These are phyloP conservation scores for Neonectria magnoliae DNA, from an alignment of 2,329 filamentous ascomycete genomes.

Conservation along the genomic window DNA sequence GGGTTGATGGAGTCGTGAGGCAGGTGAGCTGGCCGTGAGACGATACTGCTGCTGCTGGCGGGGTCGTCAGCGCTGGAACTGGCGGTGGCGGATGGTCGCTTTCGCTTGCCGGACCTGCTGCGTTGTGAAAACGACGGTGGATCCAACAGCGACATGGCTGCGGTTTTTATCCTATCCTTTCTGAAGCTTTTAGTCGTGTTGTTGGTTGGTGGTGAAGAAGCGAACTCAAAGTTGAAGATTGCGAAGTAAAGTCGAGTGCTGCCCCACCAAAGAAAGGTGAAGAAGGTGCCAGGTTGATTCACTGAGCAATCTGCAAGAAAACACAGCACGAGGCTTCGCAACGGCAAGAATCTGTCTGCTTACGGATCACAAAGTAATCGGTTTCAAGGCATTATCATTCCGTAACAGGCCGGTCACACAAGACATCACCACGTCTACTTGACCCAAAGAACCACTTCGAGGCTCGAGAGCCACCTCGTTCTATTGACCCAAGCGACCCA, in stretches of 20 bases:
- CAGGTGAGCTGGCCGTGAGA: conserved; percentile 32
- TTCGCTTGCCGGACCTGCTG: conserved; percentile 34
- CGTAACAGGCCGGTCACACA: not conserved
- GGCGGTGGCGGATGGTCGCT: conserved; percentile 20
- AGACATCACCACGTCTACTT: not conserved
- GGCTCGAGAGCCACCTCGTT: conserved; percentile 20
- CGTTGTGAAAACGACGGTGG: conserved; percentile 35
- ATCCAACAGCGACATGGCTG: conserved; percentile 31
- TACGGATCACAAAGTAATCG: not conserved
- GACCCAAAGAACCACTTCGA: not conserved
- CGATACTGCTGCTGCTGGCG: not conserved
- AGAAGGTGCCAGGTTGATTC: not conserved
- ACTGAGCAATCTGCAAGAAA: not conserved
- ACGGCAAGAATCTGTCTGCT: too few relatives aligned
- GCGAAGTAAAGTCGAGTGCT: conserved; percentile 19
- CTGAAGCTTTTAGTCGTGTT: not conserved
- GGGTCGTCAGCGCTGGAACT: conserved; percentile 9
- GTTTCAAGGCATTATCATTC: not conserved
- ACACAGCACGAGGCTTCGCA: not conserved
- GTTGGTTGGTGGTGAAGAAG: conserved; percentile 7
- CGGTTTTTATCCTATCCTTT: not conserved
- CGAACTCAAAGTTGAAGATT: conserved; percentile 7
- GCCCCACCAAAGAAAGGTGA: conserved; percentile 2
- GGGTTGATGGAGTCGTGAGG: conserved; percentile 60
- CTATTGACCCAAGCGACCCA: conserved; percentile 35